Conservation (phyloP, 345 rosid species). For the Eucalyptus sp. region DNA sequence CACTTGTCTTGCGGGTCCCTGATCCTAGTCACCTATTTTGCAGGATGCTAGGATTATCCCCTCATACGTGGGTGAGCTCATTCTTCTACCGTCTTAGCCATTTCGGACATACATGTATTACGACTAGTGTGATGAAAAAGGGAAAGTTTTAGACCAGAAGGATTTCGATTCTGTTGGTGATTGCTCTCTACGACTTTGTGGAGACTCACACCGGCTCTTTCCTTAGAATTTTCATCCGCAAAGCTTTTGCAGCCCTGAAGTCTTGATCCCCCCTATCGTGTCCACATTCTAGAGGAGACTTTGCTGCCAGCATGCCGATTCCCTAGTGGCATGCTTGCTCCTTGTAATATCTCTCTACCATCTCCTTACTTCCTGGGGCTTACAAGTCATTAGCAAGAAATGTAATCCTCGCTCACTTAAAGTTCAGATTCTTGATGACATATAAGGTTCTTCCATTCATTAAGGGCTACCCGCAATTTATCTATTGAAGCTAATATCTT, state of each 20-base stretch:
- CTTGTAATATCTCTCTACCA: not conserved
- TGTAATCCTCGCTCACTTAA: not conserved
- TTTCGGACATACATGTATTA: not conserved
- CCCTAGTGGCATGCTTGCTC: not conserved
- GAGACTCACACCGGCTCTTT: not conserved
- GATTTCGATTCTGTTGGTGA: not conserved
- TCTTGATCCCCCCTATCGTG: not conserved
- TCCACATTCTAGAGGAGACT: not conserved
- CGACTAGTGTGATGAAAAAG: not conserved
- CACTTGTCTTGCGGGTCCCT: not conserved
- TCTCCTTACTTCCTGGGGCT: not conserved
- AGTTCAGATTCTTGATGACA: not conserved
- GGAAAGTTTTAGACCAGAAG: not conserved
- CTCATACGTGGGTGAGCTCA: not conserved
- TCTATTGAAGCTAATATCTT: not conserved
- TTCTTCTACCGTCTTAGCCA: not conserved
- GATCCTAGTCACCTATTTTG: not conserved
- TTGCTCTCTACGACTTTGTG: not conserved
- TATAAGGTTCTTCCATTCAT: not conserved
- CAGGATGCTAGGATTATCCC: not conserved
- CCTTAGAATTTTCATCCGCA: not conserved
- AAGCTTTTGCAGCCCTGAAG: not conserved
- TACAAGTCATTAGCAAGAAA: not conserved
- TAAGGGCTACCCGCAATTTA: not conserved
- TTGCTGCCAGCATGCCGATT: not conserved